These are phyloP conservation scores for Umbelopsis sp. DNA, from an alignment of 192 early-diverging fungal genomes.

Conservation along the genomic window DNA sequence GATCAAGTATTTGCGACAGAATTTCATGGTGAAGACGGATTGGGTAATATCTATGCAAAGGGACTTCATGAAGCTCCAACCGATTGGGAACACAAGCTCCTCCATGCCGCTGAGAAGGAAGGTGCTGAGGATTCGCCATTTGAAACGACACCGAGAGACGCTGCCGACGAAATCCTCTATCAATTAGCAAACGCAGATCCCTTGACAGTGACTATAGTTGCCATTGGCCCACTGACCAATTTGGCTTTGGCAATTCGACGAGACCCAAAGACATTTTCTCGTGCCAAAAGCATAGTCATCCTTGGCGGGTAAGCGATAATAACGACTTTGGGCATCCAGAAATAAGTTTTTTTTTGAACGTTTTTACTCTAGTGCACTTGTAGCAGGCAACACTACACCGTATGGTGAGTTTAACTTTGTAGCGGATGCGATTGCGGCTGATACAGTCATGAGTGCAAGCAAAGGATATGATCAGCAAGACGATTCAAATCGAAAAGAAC, in stretches of 20 bases:
- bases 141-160: conserved; percentile 34
- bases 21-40: conserved; percentile 52
- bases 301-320: conserved; percentile 43
- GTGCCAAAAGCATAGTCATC: conserved; percentile 47
- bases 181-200: conserved; percentile 44
- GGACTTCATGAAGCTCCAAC: conserved; percentile 26
- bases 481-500: conserved; percentile 2
- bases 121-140: conserved; percentile 25
- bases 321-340: neutral
- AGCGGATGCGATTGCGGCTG: conserved; percentile 47
- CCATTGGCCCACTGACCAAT: conserved; percentile 53
- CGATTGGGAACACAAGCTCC: conserved; percentile 31
- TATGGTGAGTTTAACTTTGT: conserved; percentile 53
- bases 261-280: conserved; percentile 45
- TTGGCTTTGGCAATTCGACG: conserved; percentile 45
- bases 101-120: conserved; percentile 24
- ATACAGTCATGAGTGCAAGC: conserved; percentile 36
- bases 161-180: conserved; percentile 46
- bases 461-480: conserved; percentile 30
- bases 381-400: conserved; percentile 40
- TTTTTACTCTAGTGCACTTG: neutral
- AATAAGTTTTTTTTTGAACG: neutral
- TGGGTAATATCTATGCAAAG: conserved; percentile 40
- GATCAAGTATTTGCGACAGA: conserved; percentile 37
- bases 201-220: conserved; percentile 46